Conservation (phyloP, 2,329 filamentous ascomycete genomes). For the Moelleriella libera region DNA sequence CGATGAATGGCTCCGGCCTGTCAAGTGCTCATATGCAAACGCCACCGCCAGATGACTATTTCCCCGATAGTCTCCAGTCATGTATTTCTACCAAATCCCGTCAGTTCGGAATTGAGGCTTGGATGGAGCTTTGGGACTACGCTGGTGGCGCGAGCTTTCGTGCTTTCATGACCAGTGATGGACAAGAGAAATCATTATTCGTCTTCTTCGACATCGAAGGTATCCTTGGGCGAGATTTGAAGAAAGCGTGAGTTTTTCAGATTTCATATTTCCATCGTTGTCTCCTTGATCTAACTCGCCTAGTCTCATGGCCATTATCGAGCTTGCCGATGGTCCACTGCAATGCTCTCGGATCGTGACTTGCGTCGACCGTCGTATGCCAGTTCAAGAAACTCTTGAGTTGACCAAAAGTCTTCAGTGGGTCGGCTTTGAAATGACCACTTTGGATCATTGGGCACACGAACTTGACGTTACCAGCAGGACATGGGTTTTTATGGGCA, state of each 20-base stretch:
- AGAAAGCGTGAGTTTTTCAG: constrained; percentile 57
- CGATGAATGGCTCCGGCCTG: constrained; percentile 69
- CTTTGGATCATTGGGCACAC: constrained; percentile 61
- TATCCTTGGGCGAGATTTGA: constrained; percentile 62
- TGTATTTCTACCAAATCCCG: constrained; percentile 12
- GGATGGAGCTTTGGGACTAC: constrained; percentile 78
- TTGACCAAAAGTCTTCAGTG: constrained; percentile 76
- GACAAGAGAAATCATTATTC: constrained; percentile 62
- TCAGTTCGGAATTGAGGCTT: constrained; percentile 36
- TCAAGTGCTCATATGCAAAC: constrained; percentile 54
- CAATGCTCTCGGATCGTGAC: constrained; percentile 66
- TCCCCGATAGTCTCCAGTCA: constrained; percentile 20
- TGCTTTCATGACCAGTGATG: constrained; percentile 64
- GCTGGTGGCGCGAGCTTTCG: constrained; percentile 71
- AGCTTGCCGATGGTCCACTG: constrained; percentile 67
- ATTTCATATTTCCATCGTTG: neutral
- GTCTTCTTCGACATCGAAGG: constrained; percentile 67
- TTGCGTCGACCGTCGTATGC: constrained; percentile 62
- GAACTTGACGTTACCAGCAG: constrained; percentile 54
- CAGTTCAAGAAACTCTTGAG: constrained; percentile 45
- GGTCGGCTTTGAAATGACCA: constrained; percentile 80
- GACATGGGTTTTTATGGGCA: constrained; percentile 75
- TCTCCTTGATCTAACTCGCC: constrained; percentile 2
- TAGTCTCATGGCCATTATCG: constrained; percentile 79
- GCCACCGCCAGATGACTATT: constrained; percentile 36